phyloP scores from a whole-genome alignment of 306 rosid species.

The Cicer chorassanicum region DNA sequence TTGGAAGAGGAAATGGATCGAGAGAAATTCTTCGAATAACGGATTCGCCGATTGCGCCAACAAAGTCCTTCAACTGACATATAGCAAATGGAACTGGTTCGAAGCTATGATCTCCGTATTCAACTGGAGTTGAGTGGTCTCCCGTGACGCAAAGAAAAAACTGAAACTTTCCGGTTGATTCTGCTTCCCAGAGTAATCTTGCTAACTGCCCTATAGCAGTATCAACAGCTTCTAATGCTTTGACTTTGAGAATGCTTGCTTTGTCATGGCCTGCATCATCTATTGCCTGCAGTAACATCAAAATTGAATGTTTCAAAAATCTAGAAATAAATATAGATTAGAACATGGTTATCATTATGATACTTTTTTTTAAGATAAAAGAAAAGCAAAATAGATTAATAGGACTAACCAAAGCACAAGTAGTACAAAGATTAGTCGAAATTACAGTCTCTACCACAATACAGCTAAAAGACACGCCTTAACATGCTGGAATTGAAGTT shows the following conservation, averaged over 20 bases:
- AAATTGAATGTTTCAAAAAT: constrained; percentile 18
- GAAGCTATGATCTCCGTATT: constrained; percentile 97
- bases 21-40: constrained; percentile 53
- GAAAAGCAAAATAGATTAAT: no score
- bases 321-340: constrained; percentile 6
- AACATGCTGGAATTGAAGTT: no score
- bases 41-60: constrained; percentile 71
- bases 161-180: constrained; percentile 65
- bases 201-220: constrained; percentile 82
- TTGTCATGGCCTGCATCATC: constrained; percentile 98
- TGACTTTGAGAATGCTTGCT: constrained; percentile 80
- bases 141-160: constrained; percentile 83
- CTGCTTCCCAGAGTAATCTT: constrained; percentile 88
- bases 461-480: no score
- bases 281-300: constrained; percentile 74
- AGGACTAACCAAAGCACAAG: no score
- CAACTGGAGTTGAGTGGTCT: constrained; percentile 96
- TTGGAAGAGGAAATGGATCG: constrained; percentile 86
- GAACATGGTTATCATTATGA: background rate
- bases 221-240: constrained; percentile 89
- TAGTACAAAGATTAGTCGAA: no score
- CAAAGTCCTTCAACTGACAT: constrained; percentile 76
- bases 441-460: no score
- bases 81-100: constrained; percentile 89
- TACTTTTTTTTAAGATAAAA: no score